phyloP scores from a whole-genome alignment of 106 monocot species.

The Cymbidium sinense region DNA sequence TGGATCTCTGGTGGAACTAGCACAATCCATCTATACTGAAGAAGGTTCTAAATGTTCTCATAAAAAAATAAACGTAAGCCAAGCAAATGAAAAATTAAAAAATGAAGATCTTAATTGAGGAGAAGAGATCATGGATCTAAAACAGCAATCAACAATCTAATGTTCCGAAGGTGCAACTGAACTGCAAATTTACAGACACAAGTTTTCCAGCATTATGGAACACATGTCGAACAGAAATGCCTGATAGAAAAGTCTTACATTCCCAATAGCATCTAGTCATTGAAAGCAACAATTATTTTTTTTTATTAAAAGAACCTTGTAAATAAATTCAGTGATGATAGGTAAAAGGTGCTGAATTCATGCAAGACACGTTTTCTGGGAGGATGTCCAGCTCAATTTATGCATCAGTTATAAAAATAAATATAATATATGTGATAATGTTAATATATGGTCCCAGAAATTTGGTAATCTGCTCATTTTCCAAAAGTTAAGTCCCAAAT shows the following conservation, averaged over 20 bases:
- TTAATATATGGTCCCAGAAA: not conserved
- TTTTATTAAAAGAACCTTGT: not conserved
- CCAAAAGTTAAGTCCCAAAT: not conserved
- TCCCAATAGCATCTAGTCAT: not conserved
- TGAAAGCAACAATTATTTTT: not conserved
- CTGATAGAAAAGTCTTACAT: not conserved
- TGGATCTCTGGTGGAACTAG: not conserved
- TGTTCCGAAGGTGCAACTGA: not conserved
- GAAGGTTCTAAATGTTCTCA: not conserved
- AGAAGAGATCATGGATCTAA: not conserved
- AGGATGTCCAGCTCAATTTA: slow-evolving; percentile 2
- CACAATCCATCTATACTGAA: not conserved
- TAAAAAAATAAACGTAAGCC: not conserved
- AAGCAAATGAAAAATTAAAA: not conserved
- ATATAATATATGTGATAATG: not conserved
- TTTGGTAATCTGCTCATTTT: not conserved
- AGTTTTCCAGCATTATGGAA: not conserved
- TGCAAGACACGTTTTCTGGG: not conserved
- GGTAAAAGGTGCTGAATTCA: not conserved
- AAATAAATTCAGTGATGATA: not conserved
- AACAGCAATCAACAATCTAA: not conserved
- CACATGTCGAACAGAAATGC: too few species aligned
- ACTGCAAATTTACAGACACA: not conserved
- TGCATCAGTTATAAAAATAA: not conserved
- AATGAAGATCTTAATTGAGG: not conserved